A percentile compares a stretch with the other conserved stretches of the same genome.
Evolutionary conservation across 1,284 basidiomycete species (phyloP).

Genomic region (Tilletia setariae): DNA sequence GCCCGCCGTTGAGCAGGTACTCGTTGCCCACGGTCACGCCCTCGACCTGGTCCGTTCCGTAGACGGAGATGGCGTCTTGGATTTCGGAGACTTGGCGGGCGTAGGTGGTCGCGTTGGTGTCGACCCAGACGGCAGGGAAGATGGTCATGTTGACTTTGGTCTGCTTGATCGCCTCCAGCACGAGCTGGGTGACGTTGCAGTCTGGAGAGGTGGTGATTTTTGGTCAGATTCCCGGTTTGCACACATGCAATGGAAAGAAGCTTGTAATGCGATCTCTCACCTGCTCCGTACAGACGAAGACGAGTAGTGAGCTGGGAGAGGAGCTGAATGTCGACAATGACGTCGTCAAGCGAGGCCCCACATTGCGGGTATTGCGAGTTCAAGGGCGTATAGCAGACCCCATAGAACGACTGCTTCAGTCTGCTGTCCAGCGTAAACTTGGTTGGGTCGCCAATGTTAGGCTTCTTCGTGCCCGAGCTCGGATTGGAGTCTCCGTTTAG

Average conservation of each 20-base stretch:
- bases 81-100: conserved; percentile 69
- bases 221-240: no score
- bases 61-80: conserved; percentile 68
- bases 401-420: conserved; percentile 65
- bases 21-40: conserved; percentile 67
- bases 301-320: conserved; percentile 54
- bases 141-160: conserved; percentile 85
- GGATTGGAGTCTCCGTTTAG: neutral
- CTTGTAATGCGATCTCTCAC: no score
- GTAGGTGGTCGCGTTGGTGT: conserved; percentile 68
- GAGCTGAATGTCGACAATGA: conserved; percentile 58
- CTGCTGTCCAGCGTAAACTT: conserved; percentile 65
- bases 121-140: conserved; percentile 75
- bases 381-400: conserved; percentile 43
- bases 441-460: conserved; percentile 64
- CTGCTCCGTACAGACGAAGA: conserved; percentile 50
- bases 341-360: conserved; percentile 56
- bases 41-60: conserved; percentile 71
- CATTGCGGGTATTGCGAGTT: conserved; percentile 53
- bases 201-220: no score
- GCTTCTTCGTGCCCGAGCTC: conserved; percentile 24
- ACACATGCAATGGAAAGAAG: no score
- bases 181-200: conserved; percentile 60
- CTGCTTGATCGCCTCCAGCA: conserved; percentile 74
- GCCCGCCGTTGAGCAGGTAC: conserved; percentile 38